Conservation (phyloP, 129 eudicot genomes). For the Helianthus annuus region HanXRQr2.0-SUNRISE NC_035438.2:26751353-26751852, state of each 20-base stretch:
- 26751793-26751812: no score
- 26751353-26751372: constrained; percentile 27
- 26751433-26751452: neutral
- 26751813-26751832: no score
- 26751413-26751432: constrained; percentile 4
- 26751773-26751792: no score
- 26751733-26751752: no score
- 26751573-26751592: constrained; percentile 12
- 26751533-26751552: constrained; percentile 35
- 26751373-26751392: constrained; percentile 31
- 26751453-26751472: constrained; percentile 12
- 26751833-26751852: no score
- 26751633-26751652: constrained; percentile 25
- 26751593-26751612: constrained; percentile 29
- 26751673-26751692: neutral
- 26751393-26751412: constrained; percentile 7
- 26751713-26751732: no score
- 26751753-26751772: no score
- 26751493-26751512: constrained; percentile 36
- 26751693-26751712: neutral
- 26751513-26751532: constrained; percentile 21
- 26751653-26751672: constrained; percentile 4
- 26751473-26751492: constrained; percentile 29
- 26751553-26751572: neutral
- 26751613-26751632: constrained; percentile 10